Percentiles rank a stretch among this genome's conserved stretches.
Conservation (phyloP, 2,329 filamentous ascomycete genomes). For the Pseudocercospora vitis region DNA sequence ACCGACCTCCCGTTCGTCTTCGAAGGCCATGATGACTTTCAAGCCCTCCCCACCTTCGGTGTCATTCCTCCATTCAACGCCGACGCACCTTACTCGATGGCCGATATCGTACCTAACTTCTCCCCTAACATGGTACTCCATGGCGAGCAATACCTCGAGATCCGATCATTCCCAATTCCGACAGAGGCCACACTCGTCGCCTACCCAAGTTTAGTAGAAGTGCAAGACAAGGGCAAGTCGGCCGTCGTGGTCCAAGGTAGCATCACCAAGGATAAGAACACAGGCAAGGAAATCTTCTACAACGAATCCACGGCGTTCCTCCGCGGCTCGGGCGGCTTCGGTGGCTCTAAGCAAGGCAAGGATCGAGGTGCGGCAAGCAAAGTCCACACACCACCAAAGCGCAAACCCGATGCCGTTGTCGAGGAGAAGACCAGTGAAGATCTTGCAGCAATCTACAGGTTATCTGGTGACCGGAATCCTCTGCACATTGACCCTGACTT, state of each 20-base stretch:
- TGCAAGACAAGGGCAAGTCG: constrained; percentile 91
- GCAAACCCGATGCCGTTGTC: constrained; percentile 75
- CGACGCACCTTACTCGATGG: constrained; percentile 73
- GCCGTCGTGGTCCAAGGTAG: constrained; percentile 78
- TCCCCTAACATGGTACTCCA: constrained; percentile 98
- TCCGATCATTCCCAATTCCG: constrained; percentile 87
- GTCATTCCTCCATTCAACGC: constrained; percentile 93
- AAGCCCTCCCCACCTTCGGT: constrained; percentile 90
- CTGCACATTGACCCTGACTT: constrained; percentile 94
- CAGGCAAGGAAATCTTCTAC: constrained; percentile 90
- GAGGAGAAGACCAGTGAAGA: constrained; percentile 86
- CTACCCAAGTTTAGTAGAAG: constrained; percentile 80
- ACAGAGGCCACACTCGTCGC: constrained; percentile 76
- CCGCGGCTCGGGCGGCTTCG: constrained; percentile 86
- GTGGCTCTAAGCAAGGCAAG: constrained; percentile 71
- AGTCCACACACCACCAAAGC: constrained; percentile 73
- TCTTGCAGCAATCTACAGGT: constrained; percentile 88
- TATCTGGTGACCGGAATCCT: constrained; percentile 94
- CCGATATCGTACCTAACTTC: constrained; percentile 90
- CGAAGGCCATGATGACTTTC: constrained; percentile 89
- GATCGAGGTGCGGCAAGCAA: constrained; percentile 80
- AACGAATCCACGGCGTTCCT: constrained; percentile 95
- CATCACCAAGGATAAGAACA: constrained; percentile 80
- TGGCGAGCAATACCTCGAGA: constrained; percentile 96
- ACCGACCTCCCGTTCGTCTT: constrained; percentile 85